These are phyloP conservation scores for Melocanna baccifera DNA, from an alignment of 176 grass and related monocot species.

Conservation along the genomic window DNA sequence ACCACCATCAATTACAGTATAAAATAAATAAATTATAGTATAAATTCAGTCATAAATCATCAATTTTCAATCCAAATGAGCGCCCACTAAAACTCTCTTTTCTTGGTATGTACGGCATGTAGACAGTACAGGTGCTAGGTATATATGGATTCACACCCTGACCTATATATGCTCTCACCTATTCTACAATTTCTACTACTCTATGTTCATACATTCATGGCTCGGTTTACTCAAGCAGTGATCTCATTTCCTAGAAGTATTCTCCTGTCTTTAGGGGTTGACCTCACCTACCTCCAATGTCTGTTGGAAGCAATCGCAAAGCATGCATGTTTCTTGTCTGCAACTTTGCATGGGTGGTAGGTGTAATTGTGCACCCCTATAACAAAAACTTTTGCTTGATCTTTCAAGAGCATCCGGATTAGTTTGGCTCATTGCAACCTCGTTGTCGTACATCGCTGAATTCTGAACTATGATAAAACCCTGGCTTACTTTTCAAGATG, in stretches of 20 bases:
- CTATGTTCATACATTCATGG: neutral
- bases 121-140: neutral
- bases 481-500: conserved; percentile 1
- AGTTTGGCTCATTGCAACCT: conserved; percentile 17
- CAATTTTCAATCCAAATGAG: too few relatives aligned
- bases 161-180: neutral
- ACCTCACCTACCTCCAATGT: conserved; percentile 4
- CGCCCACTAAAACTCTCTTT: neutral
- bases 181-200: neutral
- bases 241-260: neutral
- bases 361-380: neutral
- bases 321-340: conserved; percentile 19
- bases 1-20: too few relatives aligned
- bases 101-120: neutral
- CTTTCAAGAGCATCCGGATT: neutral
- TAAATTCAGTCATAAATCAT: too few relatives aligned
- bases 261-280: neutral
- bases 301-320: neutral
- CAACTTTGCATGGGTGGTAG: conserved; percentile 28
- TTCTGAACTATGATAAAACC: neutral
- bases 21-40: too few relatives aligned
- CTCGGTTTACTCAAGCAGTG: neutral
- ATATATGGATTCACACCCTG: neutral
- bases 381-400: neutral
- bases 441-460: conserved; percentile 11